Conservation (phyloP, 1,284 basidiomycete genomes). For the Trametes polyzona region DNA sequence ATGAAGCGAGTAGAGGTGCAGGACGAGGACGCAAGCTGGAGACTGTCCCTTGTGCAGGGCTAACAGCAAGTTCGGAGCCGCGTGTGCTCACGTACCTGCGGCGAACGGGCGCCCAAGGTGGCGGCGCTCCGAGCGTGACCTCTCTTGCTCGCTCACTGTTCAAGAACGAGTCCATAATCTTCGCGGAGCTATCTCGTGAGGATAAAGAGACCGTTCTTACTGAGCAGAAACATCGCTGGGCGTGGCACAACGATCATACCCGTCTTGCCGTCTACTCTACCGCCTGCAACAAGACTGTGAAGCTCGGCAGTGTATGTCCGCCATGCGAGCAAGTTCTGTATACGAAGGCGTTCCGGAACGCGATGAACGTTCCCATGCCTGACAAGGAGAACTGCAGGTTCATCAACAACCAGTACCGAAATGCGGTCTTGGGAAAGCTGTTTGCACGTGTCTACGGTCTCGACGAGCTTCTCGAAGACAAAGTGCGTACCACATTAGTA, state of each 20-base stretch:
- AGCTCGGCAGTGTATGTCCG: background rate
- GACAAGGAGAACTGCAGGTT: background rate
- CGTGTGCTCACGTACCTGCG: background rate
- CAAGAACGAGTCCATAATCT: background rate
- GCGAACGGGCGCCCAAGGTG: background rate
- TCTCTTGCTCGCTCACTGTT: background rate
- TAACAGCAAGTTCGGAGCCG: background rate
- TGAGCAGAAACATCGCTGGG: background rate
- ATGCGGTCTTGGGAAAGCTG: background rate
- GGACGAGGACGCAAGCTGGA: background rate
- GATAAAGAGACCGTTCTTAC: background rate
- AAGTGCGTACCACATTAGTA: too few species aligned
- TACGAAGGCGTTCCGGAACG: background rate
- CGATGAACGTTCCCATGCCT: background rate
- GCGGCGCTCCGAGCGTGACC: background rate
- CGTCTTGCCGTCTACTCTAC: background rate
- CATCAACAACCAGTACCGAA: conserved; percentile 2
- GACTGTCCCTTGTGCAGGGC: background rate
- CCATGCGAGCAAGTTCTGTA: background rate
- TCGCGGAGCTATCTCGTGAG: background rate
- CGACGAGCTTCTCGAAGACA: background rate
- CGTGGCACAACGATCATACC: conserved; percentile 4
- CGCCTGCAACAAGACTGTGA: background rate
- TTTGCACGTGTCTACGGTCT: background rate
- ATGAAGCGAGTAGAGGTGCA: background rate